Base-by-base conservation (phyloP, 2,329 filamentous ascomycete species). In the Pseudogymnoascus sp. region DNA sequence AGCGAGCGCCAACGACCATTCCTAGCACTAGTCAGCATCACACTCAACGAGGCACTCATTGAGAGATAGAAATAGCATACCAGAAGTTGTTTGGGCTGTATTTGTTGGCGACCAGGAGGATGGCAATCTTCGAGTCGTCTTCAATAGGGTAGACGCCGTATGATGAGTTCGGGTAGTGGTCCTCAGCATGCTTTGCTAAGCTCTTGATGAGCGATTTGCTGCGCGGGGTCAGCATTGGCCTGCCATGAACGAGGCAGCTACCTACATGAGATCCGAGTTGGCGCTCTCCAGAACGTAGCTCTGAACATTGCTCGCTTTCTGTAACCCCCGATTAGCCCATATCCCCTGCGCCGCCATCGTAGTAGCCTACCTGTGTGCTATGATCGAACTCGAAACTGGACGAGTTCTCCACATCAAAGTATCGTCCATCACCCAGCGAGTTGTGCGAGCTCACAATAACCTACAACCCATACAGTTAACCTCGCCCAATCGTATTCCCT, bases 11-110 rank as follows among this genome's bases (percentile, higher is more conserved):
- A 99, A 67, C 95, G 92, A 67, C 95, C 95, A 78, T 97, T 98
- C 91, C 90, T 92, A 68, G 19, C 5, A 4, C 21, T 57, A 23
- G 36, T 41, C 8, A 64, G 62, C 60, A 6, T 13, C n/a, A 28
- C 13, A 60, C 10, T 34, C 45, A 16, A 34, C 23, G 2, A 6
- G 1, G n/a, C n/a, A 60, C 8, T 16, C 31, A 54, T 1, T 13
- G 28, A 23, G 25, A 25, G 16, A 4, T n/a, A 48, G 34, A 60
- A 39, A 8, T 21, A 7, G 39, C 78, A 45, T 79, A 92, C 92
- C 95, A 98, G 83, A 92, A 99, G 82, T 99, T 99, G 75, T 93
- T 92, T 6, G 96, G 95, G 72, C 90, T 96, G 81, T 98, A 98
- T 77, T 97, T 97, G 81, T 95, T 97, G 64, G 93, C 90, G 60